Conservation (phyloP, 164 flowering plant species). For the Magnolia kwangsiensis region DNA sequence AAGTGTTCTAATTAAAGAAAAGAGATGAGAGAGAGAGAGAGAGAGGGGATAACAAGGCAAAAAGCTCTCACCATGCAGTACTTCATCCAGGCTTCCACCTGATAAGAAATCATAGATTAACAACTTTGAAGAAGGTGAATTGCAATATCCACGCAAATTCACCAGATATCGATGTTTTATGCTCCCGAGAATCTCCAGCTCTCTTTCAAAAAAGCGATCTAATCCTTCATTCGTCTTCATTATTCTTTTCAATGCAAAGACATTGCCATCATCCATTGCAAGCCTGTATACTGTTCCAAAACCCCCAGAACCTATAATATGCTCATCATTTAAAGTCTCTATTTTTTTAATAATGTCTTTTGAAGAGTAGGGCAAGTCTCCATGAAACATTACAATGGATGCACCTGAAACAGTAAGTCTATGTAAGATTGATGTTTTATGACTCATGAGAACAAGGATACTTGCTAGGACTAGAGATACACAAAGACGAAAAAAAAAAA, state of each 20-base stretch:
- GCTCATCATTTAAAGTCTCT: slow-evolving; percentile 80
- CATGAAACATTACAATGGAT: slow-evolving; percentile 95
- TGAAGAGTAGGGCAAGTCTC: slow-evolving; percentile 93
- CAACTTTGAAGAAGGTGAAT: slow-evolving; percentile 85
- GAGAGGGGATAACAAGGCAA: background rate
- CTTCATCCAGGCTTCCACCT: slow-evolving; percentile 96
- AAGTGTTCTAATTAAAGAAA: background rate
- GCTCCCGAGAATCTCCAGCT: slow-evolving; percentile 98
- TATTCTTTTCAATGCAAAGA: slow-evolving; percentile 91
- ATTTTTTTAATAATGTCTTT: slow-evolving; percentile 88
- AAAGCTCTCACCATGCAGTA: slow-evolving; percentile 69
- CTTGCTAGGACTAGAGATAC: background rate
- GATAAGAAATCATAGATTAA: slow-evolving; percentile 87
- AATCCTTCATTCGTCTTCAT: slow-evolving; percentile 81
- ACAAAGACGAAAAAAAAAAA: background rate
- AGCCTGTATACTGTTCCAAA: slow-evolving; percentile 95
- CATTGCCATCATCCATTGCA: slow-evolving; percentile 94
- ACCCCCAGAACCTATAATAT: slow-evolving; percentile 88
- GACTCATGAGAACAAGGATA: background rate
- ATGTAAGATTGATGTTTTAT: background rate
- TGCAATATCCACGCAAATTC: slow-evolving; percentile 95
- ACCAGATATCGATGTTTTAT: slow-evolving; percentile 87
- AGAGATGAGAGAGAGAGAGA: background rate
- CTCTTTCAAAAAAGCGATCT: slow-evolving; percentile 93
- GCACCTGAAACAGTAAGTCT: slow-evolving; percentile 64